Evolutionary conservation across 306 rosid genomes (phyloP), one percentile per base, ranked within the genome.

Genomic region (Macrotyloma uniflorum): DNA sequence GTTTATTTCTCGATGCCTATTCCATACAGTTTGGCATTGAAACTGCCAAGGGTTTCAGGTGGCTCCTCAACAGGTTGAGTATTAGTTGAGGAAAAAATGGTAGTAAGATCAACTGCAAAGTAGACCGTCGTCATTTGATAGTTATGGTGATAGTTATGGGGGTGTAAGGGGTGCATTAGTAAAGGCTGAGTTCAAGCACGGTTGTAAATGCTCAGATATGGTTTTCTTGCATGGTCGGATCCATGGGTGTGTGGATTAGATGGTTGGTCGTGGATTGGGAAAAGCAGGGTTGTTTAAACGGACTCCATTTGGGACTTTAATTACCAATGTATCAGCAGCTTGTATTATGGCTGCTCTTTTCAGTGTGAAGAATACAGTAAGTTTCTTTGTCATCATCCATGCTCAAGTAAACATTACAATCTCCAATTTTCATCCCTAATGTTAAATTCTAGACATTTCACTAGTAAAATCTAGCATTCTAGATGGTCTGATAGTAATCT

Each of bases 211-310:
- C 92, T 68, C 83, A 86, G 47, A 70, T 88, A 54, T 94, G 97
- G 97, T 51, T 94, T 69, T 97, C 87, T 40, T 92, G 97, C 87
- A 58, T 92, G 67, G 89, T 94, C 66, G 97, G 97, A 63, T 95
- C 98, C 22, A 10, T 75, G 14, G 97, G 98, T 12, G 97, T 90
- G 69, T 94, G 98, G 98, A 71, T 83, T 53, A 87, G 93, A 84
- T 92, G 98, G 98, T 90, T 30, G 98, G 95, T 18, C 92, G 83
- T 3, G 98, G 95, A 11, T 53, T 92, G 97, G 97, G 98, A 69
- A 91, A 9, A 40, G 58, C 26, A 6, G 86, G 85, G 54, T 40
- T 73, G 78, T 67, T 84, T 55, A 88, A 86, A 81, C 89, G 98
- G 98, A 59, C 92, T 66, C 98, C 97, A 7, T 89, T n/a, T 77